phyloP scores from a whole-genome alignment of 2,329 filamentous ascomycete species.

The Aspergillus fructus region DNA sequence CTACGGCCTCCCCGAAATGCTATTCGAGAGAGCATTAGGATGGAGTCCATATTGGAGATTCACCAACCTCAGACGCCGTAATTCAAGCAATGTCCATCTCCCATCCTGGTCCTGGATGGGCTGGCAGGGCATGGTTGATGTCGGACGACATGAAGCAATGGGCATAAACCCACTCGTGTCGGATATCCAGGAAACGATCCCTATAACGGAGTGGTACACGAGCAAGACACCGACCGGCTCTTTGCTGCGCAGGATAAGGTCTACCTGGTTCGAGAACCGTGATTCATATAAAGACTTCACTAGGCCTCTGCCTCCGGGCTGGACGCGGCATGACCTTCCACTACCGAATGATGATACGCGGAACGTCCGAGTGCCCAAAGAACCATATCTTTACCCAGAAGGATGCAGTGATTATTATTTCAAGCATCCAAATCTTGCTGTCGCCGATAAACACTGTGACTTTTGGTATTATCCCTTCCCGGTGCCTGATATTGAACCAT shows the following conservation, averaged over 20 bases:
- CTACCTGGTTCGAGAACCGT: not conserved
- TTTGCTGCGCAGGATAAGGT: not conserved
- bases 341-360: no score
- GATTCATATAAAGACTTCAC: not conserved
- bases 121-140: not conserved
- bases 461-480: not conserved
- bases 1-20: not conserved
- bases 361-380: rapidly evolving
- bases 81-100: not conserved
- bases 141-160: not conserved
- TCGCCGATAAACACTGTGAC: not conserved
- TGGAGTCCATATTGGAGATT: not conserved
- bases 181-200: not conserved
- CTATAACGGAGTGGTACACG: not conserved
- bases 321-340: not conserved
- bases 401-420: not conserved
- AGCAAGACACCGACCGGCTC: not conserved
- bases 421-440: not conserved
- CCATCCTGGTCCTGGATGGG: not conserved
- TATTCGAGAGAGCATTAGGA: not conserved
- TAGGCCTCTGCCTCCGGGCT: not conserved
- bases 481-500: not conserved
- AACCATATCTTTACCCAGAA: not conserved
- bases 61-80: not conserved
- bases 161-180: not conserved